Percentiles rank a stretch among this genome's conserved stretches.
phyloP scores from a whole-genome alignment of 78 protist species.

The Cavenderia fasciculata region DNA sequence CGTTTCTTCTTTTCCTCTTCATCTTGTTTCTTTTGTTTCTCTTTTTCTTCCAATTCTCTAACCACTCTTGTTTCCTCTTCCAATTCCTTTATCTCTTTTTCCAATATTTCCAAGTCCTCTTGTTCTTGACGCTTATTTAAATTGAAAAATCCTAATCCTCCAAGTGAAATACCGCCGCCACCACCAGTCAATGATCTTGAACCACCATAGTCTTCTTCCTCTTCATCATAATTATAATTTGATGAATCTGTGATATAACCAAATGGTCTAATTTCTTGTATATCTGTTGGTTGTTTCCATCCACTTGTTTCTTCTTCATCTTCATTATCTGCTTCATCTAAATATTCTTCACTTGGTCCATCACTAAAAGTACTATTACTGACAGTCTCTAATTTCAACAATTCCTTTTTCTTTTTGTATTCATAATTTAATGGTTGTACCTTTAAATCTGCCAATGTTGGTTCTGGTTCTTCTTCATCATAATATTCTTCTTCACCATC shows the following conservation, averaged over 20 bases:
- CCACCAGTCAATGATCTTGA: no score
- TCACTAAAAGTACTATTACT: no score
- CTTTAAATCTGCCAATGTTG: no score
- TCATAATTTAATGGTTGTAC: background rate
- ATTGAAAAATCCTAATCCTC: no score
- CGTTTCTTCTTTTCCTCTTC: background rate
- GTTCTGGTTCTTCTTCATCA: background rate
- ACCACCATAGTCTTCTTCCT: conserved; percentile 6
- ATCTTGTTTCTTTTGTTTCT: background rate
- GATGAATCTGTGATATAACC: no score
- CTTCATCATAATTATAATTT: background rate
- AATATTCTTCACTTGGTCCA: conserved; percentile 8
- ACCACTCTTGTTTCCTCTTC: conserved; percentile 34
- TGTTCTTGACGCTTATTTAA: background rate
- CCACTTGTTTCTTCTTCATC: background rate
- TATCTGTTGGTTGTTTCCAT: background rate
- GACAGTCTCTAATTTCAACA: background rate
- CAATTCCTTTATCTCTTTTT: background rate
- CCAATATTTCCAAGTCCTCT: conserved; percentile 39
- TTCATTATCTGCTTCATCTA: conserved; percentile 22
- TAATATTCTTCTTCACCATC: background rate
- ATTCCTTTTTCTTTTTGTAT: conserved; percentile 1
- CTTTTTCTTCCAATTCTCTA: conserved; percentile 2
- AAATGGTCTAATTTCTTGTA: no score
- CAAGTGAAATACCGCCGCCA: no score